A percentile compares a stretch with the other conserved stretches of the same genome.
Evolutionary conservation across 2,329 filamentous ascomycete species (phyloP).

Genomic region (Neocatenulostroma microsporum): DNA sequence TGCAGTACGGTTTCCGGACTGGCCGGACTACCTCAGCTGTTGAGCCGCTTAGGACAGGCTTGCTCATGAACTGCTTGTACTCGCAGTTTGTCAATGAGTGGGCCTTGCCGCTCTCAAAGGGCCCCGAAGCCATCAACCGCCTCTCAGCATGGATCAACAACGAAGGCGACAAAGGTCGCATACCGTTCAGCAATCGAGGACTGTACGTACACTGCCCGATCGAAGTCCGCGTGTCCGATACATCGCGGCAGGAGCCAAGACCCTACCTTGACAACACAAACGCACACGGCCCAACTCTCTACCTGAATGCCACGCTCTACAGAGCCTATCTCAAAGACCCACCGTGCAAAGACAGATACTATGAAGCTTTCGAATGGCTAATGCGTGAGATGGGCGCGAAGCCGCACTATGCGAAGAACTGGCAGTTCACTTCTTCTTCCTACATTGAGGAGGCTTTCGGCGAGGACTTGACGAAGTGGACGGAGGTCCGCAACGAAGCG

Average conservation of each 20-base stretch:
- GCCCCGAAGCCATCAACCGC: slow-evolving; percentile 76
- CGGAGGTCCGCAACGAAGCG: slow-evolving; percentile 58
- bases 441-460: slow-evolving; percentile 65
- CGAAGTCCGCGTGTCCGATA: slow-evolving; percentile 80
- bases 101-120: slow-evolving; percentile 78
- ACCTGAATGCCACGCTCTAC: slow-evolving; percentile 86
- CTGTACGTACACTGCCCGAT: slow-evolving; percentile 84
- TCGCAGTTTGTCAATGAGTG: slow-evolving; percentile 99
- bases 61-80: slow-evolving; percentile 96
- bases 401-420: slow-evolving; percentile 94
- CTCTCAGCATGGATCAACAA: slow-evolving; percentile 80
- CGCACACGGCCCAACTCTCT: slow-evolving; percentile 64
- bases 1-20: slow-evolving; percentile 88
- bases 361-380: slow-evolving; percentile 81
- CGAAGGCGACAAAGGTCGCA: slow-evolving; percentile 57
- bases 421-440: slow-evolving; percentile 50
- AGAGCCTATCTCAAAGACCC: slow-evolving; percentile 72
- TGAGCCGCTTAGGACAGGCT: slow-evolving; percentile 68
- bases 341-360: slow-evolving; percentile 68
- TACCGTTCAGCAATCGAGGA: slow-evolving; percentile 72
- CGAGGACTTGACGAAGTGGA: slow-evolving; percentile 57
- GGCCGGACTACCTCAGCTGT: slow-evolving; percentile 63
- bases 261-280: slow-evolving; percentile 68
- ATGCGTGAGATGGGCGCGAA: slow-evolving; percentile 77
- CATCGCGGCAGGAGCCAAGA: slow-evolving; percentile 44